Conservation (phyloP, 2,329 filamentous ascomycete species). For the Diaporthe velutina region DNA sequence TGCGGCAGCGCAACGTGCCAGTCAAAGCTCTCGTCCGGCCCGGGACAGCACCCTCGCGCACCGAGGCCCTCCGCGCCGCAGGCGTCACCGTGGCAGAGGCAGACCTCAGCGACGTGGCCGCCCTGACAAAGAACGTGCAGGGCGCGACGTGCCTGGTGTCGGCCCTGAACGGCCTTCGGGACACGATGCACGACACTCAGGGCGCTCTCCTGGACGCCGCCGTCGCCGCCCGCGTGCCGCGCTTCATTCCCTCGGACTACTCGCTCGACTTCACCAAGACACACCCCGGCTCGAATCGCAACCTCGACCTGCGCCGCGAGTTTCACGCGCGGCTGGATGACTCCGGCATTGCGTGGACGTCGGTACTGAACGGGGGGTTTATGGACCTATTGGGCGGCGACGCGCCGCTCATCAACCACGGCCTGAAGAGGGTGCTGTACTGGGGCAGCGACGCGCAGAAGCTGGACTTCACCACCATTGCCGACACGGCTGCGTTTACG, state of each 20-base stretch:
- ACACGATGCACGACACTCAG: constrained; percentile 54
- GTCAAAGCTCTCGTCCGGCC: constrained; percentile 42
- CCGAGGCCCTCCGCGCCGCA: constrained; percentile 28
- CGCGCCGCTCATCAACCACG: constrained; percentile 35
- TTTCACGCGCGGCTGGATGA: constrained; percentile 40
- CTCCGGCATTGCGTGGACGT: constrained; percentile 40
- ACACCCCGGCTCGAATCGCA: constrained; percentile 40
- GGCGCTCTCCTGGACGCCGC: constrained; percentile 67
- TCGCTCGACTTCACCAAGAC: constrained; percentile 43
- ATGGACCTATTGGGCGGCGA: constrained; percentile 37
- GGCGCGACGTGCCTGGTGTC: constrained; percentile 36
- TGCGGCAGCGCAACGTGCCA: constrained; percentile 34
- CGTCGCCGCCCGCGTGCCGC: constrained; percentile 68
- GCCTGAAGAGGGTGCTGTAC: constrained; percentile 36
- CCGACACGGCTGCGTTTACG: constrained; percentile 41
- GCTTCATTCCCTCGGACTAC: constrained; percentile 74
- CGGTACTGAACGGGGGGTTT: constrained; percentile 40
- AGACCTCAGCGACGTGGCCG: constrained; percentile 35
- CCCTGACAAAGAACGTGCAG: constrained; percentile 32
- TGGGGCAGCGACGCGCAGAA: constrained; percentile 36
- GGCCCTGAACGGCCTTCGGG: constrained; percentile 38
- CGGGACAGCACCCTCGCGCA: constrained; percentile 33
- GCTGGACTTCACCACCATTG: constrained; percentile 41
- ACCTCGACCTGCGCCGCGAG: constrained; percentile 41
- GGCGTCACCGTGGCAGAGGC: constrained; percentile 36